These are phyloP conservation scores for Cryptococcus amylolentus DNA, from an alignment of 1,284 basidiomycete genomes.

Conservation along the genomic window DNA sequence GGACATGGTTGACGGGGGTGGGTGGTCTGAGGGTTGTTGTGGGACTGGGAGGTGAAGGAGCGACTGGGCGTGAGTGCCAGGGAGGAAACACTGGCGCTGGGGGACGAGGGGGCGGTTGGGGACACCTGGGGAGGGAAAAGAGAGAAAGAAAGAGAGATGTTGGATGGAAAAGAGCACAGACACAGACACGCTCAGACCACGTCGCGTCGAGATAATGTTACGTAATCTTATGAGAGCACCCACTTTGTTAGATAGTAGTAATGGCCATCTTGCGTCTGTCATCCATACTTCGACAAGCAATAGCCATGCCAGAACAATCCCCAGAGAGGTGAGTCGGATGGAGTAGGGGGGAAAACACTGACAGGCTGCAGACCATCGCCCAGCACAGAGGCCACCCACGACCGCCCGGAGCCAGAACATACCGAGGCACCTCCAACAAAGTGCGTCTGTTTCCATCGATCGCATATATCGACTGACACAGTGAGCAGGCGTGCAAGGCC, in stretches of 20 bases:
- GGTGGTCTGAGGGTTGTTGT: not conserved
- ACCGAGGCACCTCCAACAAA: not conserved
- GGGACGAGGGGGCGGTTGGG: not conserved
- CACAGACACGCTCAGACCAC: not conserved
- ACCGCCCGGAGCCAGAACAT: not conserved
- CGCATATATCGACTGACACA: not conserved
- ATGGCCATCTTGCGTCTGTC: not conserved
- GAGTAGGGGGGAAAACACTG: not conserved
- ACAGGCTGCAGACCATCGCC: not conserved
- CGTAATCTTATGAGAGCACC: not conserved
- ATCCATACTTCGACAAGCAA: not conserved
- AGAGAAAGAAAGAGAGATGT: not conserved
- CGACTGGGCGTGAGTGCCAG: not conserved
- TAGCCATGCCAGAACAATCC: not conserved
- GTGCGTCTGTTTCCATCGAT: not conserved
- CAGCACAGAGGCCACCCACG: not conserved
- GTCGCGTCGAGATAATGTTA: not conserved
- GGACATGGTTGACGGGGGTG: slow-evolving; percentile 44
- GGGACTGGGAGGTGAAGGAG: slow-evolving; percentile 1
- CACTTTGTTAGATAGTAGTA: not conserved
- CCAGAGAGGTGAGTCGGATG: not conserved
- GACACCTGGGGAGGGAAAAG: not conserved
- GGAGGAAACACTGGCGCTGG: not conserved
- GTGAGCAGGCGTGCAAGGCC: slow-evolving; percentile 34
- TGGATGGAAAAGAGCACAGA: not conserved